Conservation (phyloP, 2,329 filamentous ascomycete species). For the Penicillium sp. region DNA sequence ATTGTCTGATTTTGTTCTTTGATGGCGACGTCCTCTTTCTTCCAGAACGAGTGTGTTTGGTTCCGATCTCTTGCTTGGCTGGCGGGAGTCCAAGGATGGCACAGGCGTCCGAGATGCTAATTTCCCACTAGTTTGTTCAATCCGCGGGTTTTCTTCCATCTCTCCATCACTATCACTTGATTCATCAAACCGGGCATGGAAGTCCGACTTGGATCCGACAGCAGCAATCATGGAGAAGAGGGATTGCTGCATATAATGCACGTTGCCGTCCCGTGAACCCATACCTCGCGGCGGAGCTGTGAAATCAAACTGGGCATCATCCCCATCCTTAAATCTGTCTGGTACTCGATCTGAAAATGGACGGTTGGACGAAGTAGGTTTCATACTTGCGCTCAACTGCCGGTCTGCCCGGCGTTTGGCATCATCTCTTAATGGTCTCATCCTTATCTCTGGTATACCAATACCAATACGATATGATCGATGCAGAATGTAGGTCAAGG, state of each 20-base stretch:
- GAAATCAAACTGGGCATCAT: constrained; percentile 62
- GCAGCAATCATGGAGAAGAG: constrained; percentile 91
- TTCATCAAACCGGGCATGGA: constrained; percentile 77
- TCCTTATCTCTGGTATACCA: constrained; percentile 17
- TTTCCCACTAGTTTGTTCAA: constrained; percentile 4
- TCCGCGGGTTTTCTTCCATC: constrained; percentile 32
- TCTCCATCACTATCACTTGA: constrained; percentile 77
- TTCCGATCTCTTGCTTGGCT: constrained; percentile 3
- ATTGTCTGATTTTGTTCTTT: constrained; percentile 63
- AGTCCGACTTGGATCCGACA: constrained; percentile 78
- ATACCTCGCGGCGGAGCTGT: constrained; percentile 52
- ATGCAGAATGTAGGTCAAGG: constrained; percentile 3
- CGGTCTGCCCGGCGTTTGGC: constrained; percentile 44
- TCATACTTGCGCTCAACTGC: constrained; percentile 45
- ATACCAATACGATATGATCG: constrained; percentile 3
- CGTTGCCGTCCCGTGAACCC: constrained; percentile 42
- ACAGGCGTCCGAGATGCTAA: constrained; percentile 7
- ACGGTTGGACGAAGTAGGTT: constrained; percentile 43
- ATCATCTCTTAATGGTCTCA: constrained; percentile 42
- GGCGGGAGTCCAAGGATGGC: constrained; percentile 1
- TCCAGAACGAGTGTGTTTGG: constrained; percentile 18
- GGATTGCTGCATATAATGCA: constrained; percentile 83
- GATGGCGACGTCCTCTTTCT: constrained; percentile 51
- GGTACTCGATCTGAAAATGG: constrained; percentile 55
- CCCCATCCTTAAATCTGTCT: constrained; percentile 58